Conservation (phyloP, 2,329 filamentous ascomycete species). For the Ophiostoma angusticollis region DNA sequence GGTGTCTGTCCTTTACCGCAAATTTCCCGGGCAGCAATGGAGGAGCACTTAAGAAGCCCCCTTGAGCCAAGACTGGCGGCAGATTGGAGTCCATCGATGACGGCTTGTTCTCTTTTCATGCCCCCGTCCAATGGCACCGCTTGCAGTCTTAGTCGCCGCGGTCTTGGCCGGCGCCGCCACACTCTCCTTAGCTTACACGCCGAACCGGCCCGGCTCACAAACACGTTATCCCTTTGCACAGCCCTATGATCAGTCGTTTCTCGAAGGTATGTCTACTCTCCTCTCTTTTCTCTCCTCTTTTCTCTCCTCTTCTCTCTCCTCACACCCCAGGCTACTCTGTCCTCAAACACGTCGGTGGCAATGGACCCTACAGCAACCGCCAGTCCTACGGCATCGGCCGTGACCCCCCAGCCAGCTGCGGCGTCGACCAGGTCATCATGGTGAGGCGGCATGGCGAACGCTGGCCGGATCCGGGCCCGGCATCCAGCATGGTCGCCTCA, state of each 20-base stretch:
- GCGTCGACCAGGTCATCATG: slow-evolving; percentile 47
- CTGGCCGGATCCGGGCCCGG: slow-evolving; percentile 46
- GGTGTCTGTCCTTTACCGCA: too few species aligned
- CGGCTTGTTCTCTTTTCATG: too few species aligned
- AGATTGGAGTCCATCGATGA: too few species aligned
- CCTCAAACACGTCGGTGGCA: slow-evolving; percentile 11
- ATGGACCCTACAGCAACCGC: slow-evolving; percentile 12
- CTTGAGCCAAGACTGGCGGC: too few species aligned
- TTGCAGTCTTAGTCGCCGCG: background rate
- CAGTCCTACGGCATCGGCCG: slow-evolving; percentile 33
- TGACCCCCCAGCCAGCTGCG: slow-evolving; percentile 41
- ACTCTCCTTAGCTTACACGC: slow-evolving; percentile 5
- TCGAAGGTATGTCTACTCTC: slow-evolving; percentile 3
- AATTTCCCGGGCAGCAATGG: too few species aligned
- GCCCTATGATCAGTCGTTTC: slow-evolving; percentile 10
- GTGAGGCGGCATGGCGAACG: slow-evolving; percentile 48
- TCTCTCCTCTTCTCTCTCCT: too few species aligned
- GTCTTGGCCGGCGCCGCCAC: background rate
- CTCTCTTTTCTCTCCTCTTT: too few species aligned
- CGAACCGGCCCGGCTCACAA: slow-evolving; percentile 9
- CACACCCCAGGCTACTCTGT: slow-evolving; percentile 9
- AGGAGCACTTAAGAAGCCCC: too few species aligned
- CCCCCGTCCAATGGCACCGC: background rate
- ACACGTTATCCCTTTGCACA: slow-evolving; percentile 5
- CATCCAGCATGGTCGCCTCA: slow-evolving; percentile 3